phyloP scores from a whole-genome alignment of 768 basidiomycete species.

The Leccinum ochraceum region DNA sequence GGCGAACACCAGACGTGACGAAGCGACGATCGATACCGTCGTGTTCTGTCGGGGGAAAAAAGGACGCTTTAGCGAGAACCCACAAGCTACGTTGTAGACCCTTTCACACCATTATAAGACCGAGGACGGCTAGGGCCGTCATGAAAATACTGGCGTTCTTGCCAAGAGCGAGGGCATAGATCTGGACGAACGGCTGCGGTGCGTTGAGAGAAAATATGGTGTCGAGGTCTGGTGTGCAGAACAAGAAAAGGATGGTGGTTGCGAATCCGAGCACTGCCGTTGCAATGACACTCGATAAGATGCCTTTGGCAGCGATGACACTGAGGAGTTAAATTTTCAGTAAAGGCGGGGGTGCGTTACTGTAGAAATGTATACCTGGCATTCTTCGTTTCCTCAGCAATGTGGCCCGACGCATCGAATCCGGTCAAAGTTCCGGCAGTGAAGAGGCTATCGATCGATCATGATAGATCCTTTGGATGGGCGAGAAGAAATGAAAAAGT shows the following conservation, averaged over 20 bases:
- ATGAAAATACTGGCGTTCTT: constrained; percentile 81
- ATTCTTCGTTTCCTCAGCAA: constrained; percentile 87
- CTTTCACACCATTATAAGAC: constrained; percentile 73
- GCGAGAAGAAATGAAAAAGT: not conserved
- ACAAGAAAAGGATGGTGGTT: constrained; percentile 79
- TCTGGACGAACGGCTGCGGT: constrained; percentile 89
- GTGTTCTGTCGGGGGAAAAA: constrained; percentile 58
- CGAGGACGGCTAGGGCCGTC: constrained; percentile 80
- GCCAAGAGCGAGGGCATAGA: constrained; percentile 84
- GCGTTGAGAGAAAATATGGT: constrained; percentile 73
- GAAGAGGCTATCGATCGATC: constrained; percentile 71
- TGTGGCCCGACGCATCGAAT: constrained; percentile 87
- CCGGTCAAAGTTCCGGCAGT: constrained; percentile 88
- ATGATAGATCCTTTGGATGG: not conserved
- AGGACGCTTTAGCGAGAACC: not conserved
- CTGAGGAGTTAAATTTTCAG: constrained; percentile 35
- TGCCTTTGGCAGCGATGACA: constrained; percentile 79
- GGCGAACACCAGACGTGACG: constrained; percentile 87
- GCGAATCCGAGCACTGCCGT: constrained; percentile 80
- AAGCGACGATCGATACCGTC: constrained; percentile 83
- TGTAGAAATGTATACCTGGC: constrained; percentile 47
- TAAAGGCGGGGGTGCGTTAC: not conserved
- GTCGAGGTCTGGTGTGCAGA: constrained; percentile 80
- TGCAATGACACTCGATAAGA: constrained; percentile 73
- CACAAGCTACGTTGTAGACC: not conserved